These are phyloP conservation scores for Apiotrichum sp. DNA, from an alignment of 1,284 basidiomycete genomes.

Conservation along the genomic window DNA sequence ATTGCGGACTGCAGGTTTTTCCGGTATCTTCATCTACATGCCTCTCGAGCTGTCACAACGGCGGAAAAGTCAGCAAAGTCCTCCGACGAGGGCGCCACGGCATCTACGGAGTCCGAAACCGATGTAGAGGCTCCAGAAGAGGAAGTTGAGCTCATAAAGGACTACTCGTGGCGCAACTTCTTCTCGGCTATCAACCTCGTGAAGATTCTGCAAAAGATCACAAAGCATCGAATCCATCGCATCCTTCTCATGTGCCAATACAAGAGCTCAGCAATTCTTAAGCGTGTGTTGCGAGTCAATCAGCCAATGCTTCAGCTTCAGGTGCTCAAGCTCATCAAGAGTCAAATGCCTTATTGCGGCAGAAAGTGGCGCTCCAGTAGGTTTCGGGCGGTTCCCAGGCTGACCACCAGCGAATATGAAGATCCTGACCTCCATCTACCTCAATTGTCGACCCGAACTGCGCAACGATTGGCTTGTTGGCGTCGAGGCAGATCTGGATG, in stretches of 20 bases:
- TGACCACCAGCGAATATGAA: conserved; percentile 87
- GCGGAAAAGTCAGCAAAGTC: not conserved
- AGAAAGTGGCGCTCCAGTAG: conserved; percentile 95
- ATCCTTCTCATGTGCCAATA: conserved; percentile 97
- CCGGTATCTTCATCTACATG: conserved; percentile 63
- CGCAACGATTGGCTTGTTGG: conserved; percentile 97
- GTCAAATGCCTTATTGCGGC: conserved; percentile 96
- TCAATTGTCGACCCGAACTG: conserved; percentile 92
- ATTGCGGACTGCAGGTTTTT: conserved; percentile 65
- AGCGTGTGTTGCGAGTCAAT: conserved; percentile 86
- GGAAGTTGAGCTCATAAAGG: conserved; percentile 82
- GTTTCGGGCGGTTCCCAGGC: conserved; percentile 22
- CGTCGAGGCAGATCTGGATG: conserved; percentile 82
- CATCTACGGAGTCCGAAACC: no score
- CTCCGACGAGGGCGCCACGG: no score
- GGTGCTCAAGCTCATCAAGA: conserved; percentile 97
- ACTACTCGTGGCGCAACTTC: conserved; percentile 98
- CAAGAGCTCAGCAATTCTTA: conserved; percentile 94
- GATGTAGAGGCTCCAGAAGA: conserved; percentile 45
- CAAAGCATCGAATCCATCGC: conserved; percentile 87
- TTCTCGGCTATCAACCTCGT: conserved; percentile 98
- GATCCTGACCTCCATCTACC: conserved; percentile 95
- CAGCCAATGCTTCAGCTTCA: conserved; percentile 93
- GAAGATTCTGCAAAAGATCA: conserved; percentile 95
- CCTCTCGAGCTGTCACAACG: conserved; percentile 51